Evolutionary conservation across 2,329 filamentous ascomycete species (phyloP).

Genomic region (Acrocalymma vagum): DNA sequence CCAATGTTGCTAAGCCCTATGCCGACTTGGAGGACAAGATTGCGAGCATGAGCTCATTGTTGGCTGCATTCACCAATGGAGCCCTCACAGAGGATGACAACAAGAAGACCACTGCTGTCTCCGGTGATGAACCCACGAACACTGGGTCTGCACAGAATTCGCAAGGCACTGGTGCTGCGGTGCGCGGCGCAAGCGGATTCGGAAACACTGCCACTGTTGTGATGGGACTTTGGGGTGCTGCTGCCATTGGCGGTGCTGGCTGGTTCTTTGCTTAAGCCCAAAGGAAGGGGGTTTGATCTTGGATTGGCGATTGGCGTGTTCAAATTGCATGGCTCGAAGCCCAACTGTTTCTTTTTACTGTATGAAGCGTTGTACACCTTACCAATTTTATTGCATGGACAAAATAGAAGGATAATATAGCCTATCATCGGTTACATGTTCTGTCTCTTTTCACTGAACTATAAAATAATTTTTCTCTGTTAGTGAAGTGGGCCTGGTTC

Average conservation of each 20-base stretch:
- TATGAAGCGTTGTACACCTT: no score
- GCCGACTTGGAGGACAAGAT: conserved; percentile 6
- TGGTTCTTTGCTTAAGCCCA: conserved; percentile 14
- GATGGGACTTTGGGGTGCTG: conserved; percentile 8
- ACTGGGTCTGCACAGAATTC: background rate
- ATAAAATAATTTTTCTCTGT: no score
- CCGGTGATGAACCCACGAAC: background rate
- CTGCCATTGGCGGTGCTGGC: conserved; percentile 15
- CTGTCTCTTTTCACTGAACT: no score
- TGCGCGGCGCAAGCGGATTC: conserved; percentile 1
- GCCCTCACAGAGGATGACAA: background rate
- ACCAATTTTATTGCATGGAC: no score
- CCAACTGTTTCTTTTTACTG: no score
- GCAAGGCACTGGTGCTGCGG: background rate
- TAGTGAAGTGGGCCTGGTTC: no score
- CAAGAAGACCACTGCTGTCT: background rate
- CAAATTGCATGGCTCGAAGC: no score
- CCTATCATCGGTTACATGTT: no score
- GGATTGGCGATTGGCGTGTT: no score
- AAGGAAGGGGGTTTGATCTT: no score
- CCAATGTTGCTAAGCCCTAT: conserved; percentile 8
- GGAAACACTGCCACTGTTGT: conserved; percentile 4
- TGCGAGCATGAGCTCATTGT: conserved; percentile 3
- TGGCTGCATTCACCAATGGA: conserved; percentile 7
- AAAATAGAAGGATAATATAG: no score